A percentile compares a stretch with the other conserved stretches of the same genome.
Evolutionary conservation across 768 basidiomycete species (phyloP).

Genomic region (Mycena capillaripes): DNA sequence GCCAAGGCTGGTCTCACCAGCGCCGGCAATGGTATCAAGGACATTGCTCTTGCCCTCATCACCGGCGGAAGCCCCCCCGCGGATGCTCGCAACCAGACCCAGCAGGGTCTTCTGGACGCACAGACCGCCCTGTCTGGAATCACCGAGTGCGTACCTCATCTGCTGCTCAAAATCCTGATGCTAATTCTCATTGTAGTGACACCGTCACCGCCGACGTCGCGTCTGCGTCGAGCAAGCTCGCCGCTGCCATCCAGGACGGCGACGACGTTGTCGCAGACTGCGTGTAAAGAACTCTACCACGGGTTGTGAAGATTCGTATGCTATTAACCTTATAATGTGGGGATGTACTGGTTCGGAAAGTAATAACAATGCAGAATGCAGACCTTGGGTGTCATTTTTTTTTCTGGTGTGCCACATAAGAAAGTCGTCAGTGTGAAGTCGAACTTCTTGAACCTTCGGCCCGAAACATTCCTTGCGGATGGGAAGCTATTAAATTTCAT

Average conservation of each 20-base stretch:
- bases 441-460: no score
- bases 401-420: not conserved
- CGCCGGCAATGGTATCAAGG: slow-evolving; percentile 38
- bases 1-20: slow-evolving; percentile 37
- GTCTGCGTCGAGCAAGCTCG: slow-evolving; percentile 31
- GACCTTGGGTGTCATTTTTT: slow-evolving; percentile 24
- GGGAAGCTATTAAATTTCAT: no score
- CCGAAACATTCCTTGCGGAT: no score
- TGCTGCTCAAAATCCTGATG: not conserved
- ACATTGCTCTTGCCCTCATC: slow-evolving; percentile 41
- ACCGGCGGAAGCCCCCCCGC: slow-evolving; percentile 39
- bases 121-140: slow-evolving; percentile 36
- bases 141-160: slow-evolving; percentile 23
- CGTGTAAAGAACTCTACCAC: not conserved
- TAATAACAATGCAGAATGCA: slow-evolving; percentile 32
- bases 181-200: not conserved
- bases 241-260: slow-evolving; percentile 26
- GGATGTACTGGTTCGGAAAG: slow-evolving; percentile 27
- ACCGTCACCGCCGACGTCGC: slow-evolving; percentile 17
- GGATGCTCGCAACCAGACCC: slow-evolving; percentile 35
- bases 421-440: no score
- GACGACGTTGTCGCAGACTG: slow-evolving; percentile 34
- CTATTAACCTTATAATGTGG: slow-evolving; percentile 12
- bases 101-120: slow-evolving; percentile 35
- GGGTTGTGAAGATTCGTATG: not conserved